These are phyloP conservation scores for Sarocladiaceae sp. DNA, from an alignment of 2,329 filamentous ascomycete species.

Conservation along the genomic window DNA sequence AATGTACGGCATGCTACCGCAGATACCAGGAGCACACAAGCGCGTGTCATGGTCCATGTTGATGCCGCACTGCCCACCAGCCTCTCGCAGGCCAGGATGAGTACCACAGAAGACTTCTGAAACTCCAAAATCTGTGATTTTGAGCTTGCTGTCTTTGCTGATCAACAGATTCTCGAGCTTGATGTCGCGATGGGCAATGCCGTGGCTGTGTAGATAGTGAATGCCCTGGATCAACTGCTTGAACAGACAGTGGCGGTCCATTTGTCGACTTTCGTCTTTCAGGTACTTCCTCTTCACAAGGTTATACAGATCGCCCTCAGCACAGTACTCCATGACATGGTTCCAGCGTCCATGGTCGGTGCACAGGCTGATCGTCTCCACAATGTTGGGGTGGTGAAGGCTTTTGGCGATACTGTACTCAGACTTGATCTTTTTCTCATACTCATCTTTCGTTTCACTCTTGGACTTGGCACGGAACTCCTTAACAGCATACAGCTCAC, in stretches of 20 bases:
- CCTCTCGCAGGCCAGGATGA: constrained; percentile 72
- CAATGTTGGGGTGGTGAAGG: constrained; percentile 80
- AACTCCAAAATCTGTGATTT: constrained; percentile 89
- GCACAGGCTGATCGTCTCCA: constrained; percentile 74
- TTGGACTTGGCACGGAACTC: constrained; percentile 73
- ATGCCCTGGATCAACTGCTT: constrained; percentile 84
- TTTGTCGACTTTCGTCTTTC: constrained; percentile 55
- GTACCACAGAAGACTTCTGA: constrained; percentile 81
- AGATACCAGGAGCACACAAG: constrained; percentile 73
- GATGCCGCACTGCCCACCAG: constrained; percentile 68
- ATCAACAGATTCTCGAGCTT: constrained; percentile 86
- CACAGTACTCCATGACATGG: constrained; percentile 91
- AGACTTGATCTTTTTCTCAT: constrained; percentile 85
- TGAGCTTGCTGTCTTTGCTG: constrained; percentile 73
- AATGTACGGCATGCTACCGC: constrained; percentile 82
- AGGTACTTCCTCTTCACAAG: constrained; percentile 71
- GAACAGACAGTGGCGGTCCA: constrained; percentile 78
- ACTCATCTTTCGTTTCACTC: constrained; percentile 67
- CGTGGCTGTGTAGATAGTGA: constrained; percentile 74
- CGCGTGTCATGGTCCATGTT: constrained; percentile 64
- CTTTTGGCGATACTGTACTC: constrained; percentile 87
- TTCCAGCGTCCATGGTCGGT: constrained; percentile 74
- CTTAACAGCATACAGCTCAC: constrained; percentile 78
- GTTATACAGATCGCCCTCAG: constrained; percentile 73
- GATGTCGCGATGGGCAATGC: constrained; percentile 86